Percentiles rank a stretch among this genome's conserved stretches.
Evolutionary conservation across 2,329 filamentous ascomycete species (phyloP).

Genomic region (Scedosporium dehoogii): DNA sequence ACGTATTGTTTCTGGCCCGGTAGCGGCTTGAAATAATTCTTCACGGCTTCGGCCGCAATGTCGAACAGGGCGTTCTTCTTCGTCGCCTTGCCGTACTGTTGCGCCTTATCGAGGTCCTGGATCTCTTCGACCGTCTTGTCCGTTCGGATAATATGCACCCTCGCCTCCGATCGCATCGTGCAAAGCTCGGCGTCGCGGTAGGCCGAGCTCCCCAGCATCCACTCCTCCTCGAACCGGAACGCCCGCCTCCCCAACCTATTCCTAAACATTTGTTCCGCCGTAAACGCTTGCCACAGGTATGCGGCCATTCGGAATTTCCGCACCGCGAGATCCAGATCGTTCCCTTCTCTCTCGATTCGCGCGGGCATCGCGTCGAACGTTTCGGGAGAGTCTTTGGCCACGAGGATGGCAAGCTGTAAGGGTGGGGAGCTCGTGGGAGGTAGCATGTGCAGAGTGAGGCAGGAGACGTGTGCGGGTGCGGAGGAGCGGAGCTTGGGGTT

Average conservation of each 20-base stretch:
- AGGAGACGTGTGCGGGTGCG: constrained; percentile 65
- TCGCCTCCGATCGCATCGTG: constrained; percentile 81
- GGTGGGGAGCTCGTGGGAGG: constrained; percentile 71
- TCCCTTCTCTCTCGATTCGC: constrained; percentile 68
- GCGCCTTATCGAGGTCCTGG: constrained; percentile 64
- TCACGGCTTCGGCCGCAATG: constrained; percentile 70
- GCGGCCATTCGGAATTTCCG: constrained; percentile 91
- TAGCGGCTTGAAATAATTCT: constrained; percentile 62
- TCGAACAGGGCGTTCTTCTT: constrained; percentile 65
- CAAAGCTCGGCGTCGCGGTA: constrained; percentile 60
- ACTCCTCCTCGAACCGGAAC: constrained; percentile 91
- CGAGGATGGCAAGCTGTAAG: constrained; percentile 76
- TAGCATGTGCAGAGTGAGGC: constrained; percentile 77
- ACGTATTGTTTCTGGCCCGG: constrained; percentile 81
- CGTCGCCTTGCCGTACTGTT: constrained; percentile 62
- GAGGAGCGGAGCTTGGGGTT: constrained; percentile 67
- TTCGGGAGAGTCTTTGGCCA: constrained; percentile 78
- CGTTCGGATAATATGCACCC: constrained; percentile 73
- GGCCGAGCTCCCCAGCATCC: constrained; percentile 75
- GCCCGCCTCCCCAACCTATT: constrained; percentile 76
- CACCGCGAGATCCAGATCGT: constrained; percentile 68
- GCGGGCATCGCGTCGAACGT: constrained; percentile 78
- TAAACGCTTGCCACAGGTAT: constrained; percentile 96
- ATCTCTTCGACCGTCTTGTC: constrained; percentile 81
- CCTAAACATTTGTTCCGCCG: constrained; percentile 89